Percentiles rank a stretch among this genome's conserved stretches.
Evolutionary conservation across 2,329 filamentous ascomycete genomes (phyloP).

Genomic region (Mycosphaerella arachidis): DNA sequence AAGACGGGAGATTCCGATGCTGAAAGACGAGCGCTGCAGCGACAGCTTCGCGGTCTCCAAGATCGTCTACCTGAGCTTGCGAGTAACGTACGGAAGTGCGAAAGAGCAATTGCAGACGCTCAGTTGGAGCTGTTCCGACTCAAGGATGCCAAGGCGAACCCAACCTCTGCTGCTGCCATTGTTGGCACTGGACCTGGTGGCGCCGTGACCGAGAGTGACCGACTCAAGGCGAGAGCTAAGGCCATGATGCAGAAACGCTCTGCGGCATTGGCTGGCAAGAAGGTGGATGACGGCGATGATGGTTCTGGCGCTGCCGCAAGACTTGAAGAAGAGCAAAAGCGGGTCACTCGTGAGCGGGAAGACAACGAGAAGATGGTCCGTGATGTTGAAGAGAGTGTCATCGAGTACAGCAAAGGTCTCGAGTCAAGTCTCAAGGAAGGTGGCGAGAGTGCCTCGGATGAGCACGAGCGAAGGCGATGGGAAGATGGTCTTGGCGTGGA

Average conservation of each 20-base stretch:
- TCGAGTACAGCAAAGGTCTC: conserved; percentile 77
- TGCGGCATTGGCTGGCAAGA: conserved; percentile 80
- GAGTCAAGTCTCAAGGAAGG: conserved; percentile 85
- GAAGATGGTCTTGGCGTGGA: conserved; percentile 94
- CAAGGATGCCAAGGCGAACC: conserved; percentile 87
- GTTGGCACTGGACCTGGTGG: conserved; percentile 92
- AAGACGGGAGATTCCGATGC: conserved; percentile 76
- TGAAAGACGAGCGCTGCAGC: conserved; percentile 77
- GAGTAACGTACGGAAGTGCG: conserved; percentile 83
- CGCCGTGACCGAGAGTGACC: conserved; percentile 83
- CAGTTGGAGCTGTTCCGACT: conserved; percentile 88
- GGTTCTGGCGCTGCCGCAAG: conserved; percentile 76
- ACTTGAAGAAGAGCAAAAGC: conserved; percentile 81
- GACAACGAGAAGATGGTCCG: conserved; percentile 94
- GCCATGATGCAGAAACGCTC: conserved; percentile 99
- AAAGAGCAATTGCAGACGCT: conserved; percentile 88
- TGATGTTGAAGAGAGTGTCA: conserved; percentile 93
- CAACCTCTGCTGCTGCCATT: conserved; percentile 71
- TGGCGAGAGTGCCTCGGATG: conserved; percentile 66
- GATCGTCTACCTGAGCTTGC: conserved; percentile 89
- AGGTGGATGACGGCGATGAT: conserved; percentile 62
- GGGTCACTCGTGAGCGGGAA: conserved; percentile 78
- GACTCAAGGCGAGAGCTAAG: conserved; percentile 89
- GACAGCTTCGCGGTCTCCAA: conserved; percentile 81
- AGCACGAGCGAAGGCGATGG: conserved; percentile 91